Evolutionary conservation across 139 green algal species (phyloP).

Genomic region (Axilococcus clingmanii): DNA sequence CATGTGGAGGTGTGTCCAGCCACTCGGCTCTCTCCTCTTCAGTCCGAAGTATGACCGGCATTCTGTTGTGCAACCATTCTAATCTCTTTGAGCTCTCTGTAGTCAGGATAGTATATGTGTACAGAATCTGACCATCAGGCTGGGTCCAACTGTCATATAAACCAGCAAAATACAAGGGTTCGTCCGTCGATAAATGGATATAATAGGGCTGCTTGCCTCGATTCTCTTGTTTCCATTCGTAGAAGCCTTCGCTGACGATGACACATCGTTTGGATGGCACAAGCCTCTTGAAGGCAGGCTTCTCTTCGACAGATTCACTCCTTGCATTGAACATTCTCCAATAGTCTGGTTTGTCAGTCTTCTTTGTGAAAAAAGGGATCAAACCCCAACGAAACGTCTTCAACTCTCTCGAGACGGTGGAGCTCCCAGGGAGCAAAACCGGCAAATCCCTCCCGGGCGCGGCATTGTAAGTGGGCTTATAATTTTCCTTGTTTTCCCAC

Average conservation of each 20-base stretch:
- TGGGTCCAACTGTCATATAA: constrained; percentile 46
- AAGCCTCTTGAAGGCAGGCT: constrained; percentile 55
- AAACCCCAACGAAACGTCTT: constrained; percentile 68
- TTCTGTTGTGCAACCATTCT: constrained; percentile 72
- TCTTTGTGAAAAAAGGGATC: constrained; percentile 63
- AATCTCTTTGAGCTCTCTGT: constrained; percentile 29
- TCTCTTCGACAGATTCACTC: constrained; percentile 46
- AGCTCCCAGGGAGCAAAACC: constrained; percentile 16
- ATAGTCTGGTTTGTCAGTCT: constrained; percentile 37
- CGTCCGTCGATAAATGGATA: constrained; percentile 27
- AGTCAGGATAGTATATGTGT: constrained; percentile 69
- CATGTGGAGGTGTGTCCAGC: constrained; percentile 23
- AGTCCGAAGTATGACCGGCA: constrained; percentile 60
- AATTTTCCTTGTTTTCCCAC: constrained; percentile 9
- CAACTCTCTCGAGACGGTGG: constrained; percentile 22
- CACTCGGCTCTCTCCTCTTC: constrained; percentile 25
- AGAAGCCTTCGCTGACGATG: constrained; percentile 67
- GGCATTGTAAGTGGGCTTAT: constrained; percentile 44
- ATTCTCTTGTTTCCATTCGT: constrained; percentile 65
- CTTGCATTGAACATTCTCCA: constrained; percentile 63
- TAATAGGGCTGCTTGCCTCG: constrained; percentile 66
- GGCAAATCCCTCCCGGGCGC: constrained; percentile 31
- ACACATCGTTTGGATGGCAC: constrained; percentile 45
- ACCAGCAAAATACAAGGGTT: constrained; percentile 45
- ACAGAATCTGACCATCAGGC: constrained; percentile 16